Evolutionary conservation across 495 filamentous ascomycete genomes (phyloP), one percentile per base, ranked within the genome.

Genomic region (Neurospora cerealis): DNA sequence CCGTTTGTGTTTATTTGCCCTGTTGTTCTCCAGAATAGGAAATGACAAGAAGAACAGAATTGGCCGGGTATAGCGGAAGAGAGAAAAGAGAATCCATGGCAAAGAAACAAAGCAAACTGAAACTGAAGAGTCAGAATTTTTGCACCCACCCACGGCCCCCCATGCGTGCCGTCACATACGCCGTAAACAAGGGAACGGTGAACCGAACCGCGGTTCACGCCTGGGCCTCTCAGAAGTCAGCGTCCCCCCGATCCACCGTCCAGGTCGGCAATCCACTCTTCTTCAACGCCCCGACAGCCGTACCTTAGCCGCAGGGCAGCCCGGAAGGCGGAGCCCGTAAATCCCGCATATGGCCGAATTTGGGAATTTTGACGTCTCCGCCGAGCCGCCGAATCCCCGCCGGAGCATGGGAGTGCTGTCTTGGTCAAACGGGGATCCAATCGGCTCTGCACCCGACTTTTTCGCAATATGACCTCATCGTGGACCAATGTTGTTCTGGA

Each of bases 391-490:
- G 24, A 32, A 13, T 62, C 54, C 54, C 54, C 5, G 24, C 54
- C 54, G 54, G 24, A 62, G 54, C 13, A 32, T 60, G 44, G 42
- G 3, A 46, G 42, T 21, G 42, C 42, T 46, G 46, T 24, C 44
- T 48, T 48, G 7, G 48, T 32, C 48, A 28, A 60, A 24, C 34
- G 54, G 54, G 54, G 39, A 37, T 69, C 74, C 60, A 76, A 70
- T 70, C 44, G 60, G 73, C 60, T 62, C 34, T 32, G 32, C 24
- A 38, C 44, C 69, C 73, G 73, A 73, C 32, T 13, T 69, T 46
- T 72, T 44, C 72, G 41, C 42, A 71, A 73, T 36, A 79, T 77
- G 75, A 73, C 73, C 72, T 77, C 77, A 79, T 76, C 77, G 73
- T n/a, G 3, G 38, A 46, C 72, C 76, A 74, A 75, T 75, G 39